phyloP scores from a whole-genome alignment of 805 yeast species.

The Candida incommunis region DNA sequence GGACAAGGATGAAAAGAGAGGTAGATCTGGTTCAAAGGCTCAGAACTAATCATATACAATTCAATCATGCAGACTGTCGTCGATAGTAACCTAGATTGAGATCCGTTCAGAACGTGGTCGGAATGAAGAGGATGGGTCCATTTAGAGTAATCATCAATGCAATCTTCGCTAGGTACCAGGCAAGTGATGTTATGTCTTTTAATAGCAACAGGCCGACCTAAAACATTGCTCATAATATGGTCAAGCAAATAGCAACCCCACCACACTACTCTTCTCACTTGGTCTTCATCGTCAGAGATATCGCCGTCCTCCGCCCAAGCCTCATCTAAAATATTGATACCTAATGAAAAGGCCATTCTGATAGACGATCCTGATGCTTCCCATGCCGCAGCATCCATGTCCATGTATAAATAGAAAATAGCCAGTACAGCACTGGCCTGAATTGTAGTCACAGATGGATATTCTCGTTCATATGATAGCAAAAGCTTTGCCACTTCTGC shows the following conservation, averaged over 20 bases:
- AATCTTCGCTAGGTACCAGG: conserved; percentile 4
- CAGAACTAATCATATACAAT: conserved; percentile 6
- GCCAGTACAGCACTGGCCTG: conserved; percentile 8
- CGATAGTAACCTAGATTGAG: conserved; percentile 6
- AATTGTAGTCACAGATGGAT: conserved; percentile 7
- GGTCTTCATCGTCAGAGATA: conserved; percentile 4
- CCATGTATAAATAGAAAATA: conserved; percentile 4
- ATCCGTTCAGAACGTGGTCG: conserved; percentile 1
- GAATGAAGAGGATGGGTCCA: conserved; percentile 5
- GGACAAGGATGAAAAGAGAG: conserved; percentile 7
- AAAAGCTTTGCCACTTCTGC: conserved; percentile 8
- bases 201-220: conserved; percentile 9
- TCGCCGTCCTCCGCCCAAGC: conserved; percentile 2
- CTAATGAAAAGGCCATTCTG: conserved; percentile 7
- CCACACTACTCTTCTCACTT: conserved; percentile 6
- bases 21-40: conserved; percentile 7
- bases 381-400: conserved; percentile 8
- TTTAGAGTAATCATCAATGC: conserved; percentile 5
- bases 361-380: conserved; percentile 9
- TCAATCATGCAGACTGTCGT: conserved; percentile 7
- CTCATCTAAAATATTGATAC: conserved; percentile 6
- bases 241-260: conserved; percentile 9
- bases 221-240: conserved; percentile 6
- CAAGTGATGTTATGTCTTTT: conserved; percentile 7
- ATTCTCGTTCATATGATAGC: conserved; percentile 6